Percentiles rank a stretch among this genome's conserved stretches.
Conservation (phyloP, 768 basidiomycete species). For the Hysterangium stoloniferum region DNA sequence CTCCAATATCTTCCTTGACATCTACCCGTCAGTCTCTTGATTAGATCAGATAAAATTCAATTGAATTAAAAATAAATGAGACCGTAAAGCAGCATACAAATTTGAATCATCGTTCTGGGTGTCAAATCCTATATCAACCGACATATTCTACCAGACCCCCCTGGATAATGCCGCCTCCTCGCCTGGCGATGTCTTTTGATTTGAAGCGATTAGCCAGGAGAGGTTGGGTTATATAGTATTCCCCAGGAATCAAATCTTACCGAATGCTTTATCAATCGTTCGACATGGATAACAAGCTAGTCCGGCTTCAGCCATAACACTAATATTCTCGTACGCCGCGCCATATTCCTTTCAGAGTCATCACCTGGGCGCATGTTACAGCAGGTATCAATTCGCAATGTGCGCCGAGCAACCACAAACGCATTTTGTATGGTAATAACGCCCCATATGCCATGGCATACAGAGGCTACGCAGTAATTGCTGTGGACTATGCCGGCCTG, state of each 20-base stretch:
- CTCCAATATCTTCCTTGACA: too few relatives aligned
- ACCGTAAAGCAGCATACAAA: too few relatives aligned
- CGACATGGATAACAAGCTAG: not conserved
- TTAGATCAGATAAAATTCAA: too few relatives aligned
- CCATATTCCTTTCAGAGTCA: not conserved
- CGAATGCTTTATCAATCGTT: not conserved
- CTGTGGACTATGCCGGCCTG: not conserved
- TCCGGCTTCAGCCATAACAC: not conserved
- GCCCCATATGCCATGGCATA: slow-evolving; percentile 1
- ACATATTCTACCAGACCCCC: not conserved
- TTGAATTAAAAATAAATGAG: too few relatives aligned
- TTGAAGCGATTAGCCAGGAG: not conserved
- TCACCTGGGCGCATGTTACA: not conserved
- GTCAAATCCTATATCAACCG: not conserved
- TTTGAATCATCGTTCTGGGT: too few relatives aligned
- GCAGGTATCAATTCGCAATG: not conserved
- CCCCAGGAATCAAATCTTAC: not conserved
- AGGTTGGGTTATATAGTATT: not conserved
- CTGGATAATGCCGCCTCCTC: not conserved
- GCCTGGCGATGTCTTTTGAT: not conserved
- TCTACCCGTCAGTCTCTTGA: too few relatives aligned
- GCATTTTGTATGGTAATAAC: not conserved
- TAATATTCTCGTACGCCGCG: not conserved
- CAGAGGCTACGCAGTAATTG: not conserved
- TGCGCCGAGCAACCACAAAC: not conserved